Percentiles rank a stretch among this genome's conserved stretches.
phyloP scores from a whole-genome alignment of 257 asterid species.

The Ligustrum vulgare region DNA sequence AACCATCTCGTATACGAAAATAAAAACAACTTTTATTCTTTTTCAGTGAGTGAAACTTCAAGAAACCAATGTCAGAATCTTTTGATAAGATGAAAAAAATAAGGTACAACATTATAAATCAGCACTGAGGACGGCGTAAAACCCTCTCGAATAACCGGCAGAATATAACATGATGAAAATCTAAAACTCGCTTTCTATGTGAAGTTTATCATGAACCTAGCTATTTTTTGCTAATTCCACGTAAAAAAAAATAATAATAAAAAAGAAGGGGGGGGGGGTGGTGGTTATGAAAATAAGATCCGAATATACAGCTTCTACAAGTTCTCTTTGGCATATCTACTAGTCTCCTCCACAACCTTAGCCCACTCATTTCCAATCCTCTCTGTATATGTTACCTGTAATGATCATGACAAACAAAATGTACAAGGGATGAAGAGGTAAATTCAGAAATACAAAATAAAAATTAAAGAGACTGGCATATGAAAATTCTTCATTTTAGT shows the following conservation, averaged over 20 bases:
- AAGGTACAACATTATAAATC: neutral
- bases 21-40: neutral
- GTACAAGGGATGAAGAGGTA: conserved; percentile 6
- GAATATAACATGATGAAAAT: neutral
- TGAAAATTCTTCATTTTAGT: neutral
- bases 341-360: conserved; percentile 79
- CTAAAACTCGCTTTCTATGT: conserved; percentile 1
- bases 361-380: conserved; percentile 80
- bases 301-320: conserved; percentile 35
- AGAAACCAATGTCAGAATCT: neutral
- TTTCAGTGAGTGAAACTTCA: neutral
- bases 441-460: neutral
- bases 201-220: conserved; percentile 13
- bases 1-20: too few relatives aligned
- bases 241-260: neutral
- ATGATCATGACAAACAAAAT: conserved; percentile 16
- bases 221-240: conserved; percentile 17
- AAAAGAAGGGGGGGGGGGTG: too few relatives aligned
- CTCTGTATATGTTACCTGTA: conserved; percentile 72
- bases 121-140: neutral
- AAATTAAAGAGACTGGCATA: neutral
- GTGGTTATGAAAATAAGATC: too few relatives aligned
- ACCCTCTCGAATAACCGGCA: neutral
- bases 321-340: conserved; percentile 53
- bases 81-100: neutral